Conservation (phyloP, 805 yeast genomes). For the Yamadazyma paraphyllophila region DNA sequence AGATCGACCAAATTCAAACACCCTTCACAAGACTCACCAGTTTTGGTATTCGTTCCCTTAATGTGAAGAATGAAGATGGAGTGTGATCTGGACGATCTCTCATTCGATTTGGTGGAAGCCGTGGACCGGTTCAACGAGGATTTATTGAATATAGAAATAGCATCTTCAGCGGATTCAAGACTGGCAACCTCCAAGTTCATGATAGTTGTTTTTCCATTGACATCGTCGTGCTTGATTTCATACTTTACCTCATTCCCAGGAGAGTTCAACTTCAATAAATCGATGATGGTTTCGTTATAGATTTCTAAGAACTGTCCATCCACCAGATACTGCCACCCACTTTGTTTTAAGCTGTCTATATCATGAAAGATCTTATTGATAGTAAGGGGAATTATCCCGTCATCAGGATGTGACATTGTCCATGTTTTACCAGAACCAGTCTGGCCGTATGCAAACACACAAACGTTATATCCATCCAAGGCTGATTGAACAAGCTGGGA, state of each 20-base stretch:
- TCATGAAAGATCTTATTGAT: slow-evolving; percentile 66
- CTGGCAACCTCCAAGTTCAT: slow-evolving; percentile 54
- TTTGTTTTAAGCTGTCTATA: slow-evolving; percentile 42
- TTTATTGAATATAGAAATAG: slow-evolving; percentile 45
- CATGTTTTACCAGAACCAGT: slow-evolving; percentile 93
- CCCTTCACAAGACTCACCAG: slow-evolving; percentile 53
- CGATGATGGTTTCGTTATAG: slow-evolving; percentile 79
- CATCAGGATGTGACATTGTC: slow-evolving; percentile 72
- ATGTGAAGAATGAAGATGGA: slow-evolving; percentile 70
- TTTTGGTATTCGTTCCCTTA: slow-evolving; percentile 48
- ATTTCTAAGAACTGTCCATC: slow-evolving; percentile 83
- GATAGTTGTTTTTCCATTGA: slow-evolving; percentile 51
- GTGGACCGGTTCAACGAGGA: slow-evolving; percentile 69
- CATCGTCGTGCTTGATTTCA: slow-evolving; percentile 71
- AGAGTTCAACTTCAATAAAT: slow-evolving; percentile 44
- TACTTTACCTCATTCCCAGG: slow-evolving; percentile 34
- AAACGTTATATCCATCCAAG: slow-evolving; percentile 85
- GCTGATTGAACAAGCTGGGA: slow-evolving; percentile 78
- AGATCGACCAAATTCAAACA: slow-evolving; percentile 79
- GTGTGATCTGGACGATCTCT: slow-evolving; percentile 89
- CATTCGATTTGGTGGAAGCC: slow-evolving; percentile 79
- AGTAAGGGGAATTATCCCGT: slow-evolving; percentile 83
- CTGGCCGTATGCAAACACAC: slow-evolving; percentile 96
- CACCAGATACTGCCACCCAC: slow-evolving; percentile 63
- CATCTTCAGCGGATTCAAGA: slow-evolving; percentile 49